A percentile compares a stretch with the other conserved stretches of the same genome.
Conservation (phyloP, 208 protist genomes). For the Crithidia sp. region DNA sequence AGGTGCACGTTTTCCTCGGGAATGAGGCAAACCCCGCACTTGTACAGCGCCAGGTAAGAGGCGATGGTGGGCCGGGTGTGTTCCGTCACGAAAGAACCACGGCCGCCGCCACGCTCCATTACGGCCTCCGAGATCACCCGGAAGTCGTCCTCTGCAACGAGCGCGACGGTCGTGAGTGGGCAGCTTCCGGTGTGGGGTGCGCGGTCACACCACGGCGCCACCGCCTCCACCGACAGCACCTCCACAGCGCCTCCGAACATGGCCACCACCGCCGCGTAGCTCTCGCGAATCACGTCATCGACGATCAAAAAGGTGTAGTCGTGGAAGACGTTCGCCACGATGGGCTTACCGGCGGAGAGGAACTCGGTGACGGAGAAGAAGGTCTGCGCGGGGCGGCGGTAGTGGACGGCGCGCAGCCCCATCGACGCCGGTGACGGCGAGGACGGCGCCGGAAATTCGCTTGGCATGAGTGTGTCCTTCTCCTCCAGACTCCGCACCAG, state of each 20-base stretch:
- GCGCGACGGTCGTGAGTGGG: slow-evolving; percentile 30
- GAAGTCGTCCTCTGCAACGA: slow-evolving; percentile 42
- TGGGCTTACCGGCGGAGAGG: slow-evolving; percentile 45
- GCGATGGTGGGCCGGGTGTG: slow-evolving; percentile 18
- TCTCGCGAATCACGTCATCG: slow-evolving; percentile 27
- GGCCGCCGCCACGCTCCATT: slow-evolving; percentile 26
- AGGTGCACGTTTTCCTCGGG: slow-evolving; percentile 67
- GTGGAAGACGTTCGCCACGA: slow-evolving; percentile 37
- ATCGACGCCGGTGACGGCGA: slow-evolving; percentile 41
- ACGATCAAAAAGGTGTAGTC: slow-evolving; percentile 51
- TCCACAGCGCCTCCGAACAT: slow-evolving; percentile 45
- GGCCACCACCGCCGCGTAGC: slow-evolving; percentile 38
- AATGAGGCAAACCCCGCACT: slow-evolving; percentile 53
- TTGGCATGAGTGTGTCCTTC: slow-evolving; percentile 36
- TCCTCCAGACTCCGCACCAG: slow-evolving; percentile 38
- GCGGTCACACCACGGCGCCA: slow-evolving; percentile 9
- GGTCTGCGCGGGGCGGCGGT: slow-evolving; percentile 51
- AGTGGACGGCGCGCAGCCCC: slow-evolving; percentile 53
- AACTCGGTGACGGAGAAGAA: slow-evolving; percentile 70
- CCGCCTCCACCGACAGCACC: slow-evolving; percentile 22
- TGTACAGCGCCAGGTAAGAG: slow-evolving; percentile 50
- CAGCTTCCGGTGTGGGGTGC: slow-evolving; percentile 14
- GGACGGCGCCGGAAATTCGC: slow-evolving; percentile 48
- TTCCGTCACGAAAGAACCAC: background rate
- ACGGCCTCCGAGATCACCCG: slow-evolving; percentile 37